A percentile compares a stretch with the other conserved stretches of the same genome.
Evolutionary conservation across 1,284 basidiomycete genomes (phyloP).

Genomic region (Ustilago nuda): DNA sequence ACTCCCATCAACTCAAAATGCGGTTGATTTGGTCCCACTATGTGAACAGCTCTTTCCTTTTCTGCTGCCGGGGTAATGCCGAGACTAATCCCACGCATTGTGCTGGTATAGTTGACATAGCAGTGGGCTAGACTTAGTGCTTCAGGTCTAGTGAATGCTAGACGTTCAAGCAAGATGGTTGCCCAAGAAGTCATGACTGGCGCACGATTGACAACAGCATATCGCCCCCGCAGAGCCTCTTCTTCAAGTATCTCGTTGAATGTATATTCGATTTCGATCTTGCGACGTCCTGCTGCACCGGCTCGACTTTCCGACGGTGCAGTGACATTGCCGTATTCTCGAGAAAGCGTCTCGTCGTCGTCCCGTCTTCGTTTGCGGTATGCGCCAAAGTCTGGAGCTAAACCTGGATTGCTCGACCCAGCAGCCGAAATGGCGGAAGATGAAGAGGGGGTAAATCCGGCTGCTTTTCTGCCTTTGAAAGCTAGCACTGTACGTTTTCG

Average conservation of each 20-base stretch:
- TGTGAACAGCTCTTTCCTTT: conserved; percentile 69
- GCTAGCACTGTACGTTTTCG: conserved; percentile 52
- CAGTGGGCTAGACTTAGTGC: conserved; percentile 89
- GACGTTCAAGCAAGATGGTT: conserved; percentile 81
- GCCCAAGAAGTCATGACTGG: conserved; percentile 96
- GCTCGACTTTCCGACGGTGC: conserved; percentile 19
- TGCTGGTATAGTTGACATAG: conserved; percentile 88
- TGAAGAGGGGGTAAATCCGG: conserved; percentile 28
- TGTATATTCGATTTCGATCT: conserved; percentile 37
- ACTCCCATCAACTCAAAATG: conserved; percentile 90
- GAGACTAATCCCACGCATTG: conserved; percentile 43
- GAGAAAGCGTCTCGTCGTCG: conserved; percentile 51
- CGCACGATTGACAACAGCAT: conserved; percentile 84
- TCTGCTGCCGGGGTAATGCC: conserved; percentile 37
- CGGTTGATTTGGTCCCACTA: conserved; percentile 82
- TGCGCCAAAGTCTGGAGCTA: conserved; percentile 36
- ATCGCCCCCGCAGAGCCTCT: conserved; percentile 70
- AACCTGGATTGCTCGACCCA: conserved; percentile 6
- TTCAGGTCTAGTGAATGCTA: conserved; percentile 87
- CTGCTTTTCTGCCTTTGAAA: conserved; percentile 53
- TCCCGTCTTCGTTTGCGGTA: conserved; percentile 33
- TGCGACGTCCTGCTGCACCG: conserved; percentile 13
- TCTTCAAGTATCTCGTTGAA: conserved; percentile 60
- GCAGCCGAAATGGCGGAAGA: conserved; percentile 1
- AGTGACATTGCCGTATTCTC: conserved; percentile 56